Evolutionary conservation across 192 early-diverging fungal genomes (phyloP).

Genomic region (Linnemannia schmuckeri): DNA sequence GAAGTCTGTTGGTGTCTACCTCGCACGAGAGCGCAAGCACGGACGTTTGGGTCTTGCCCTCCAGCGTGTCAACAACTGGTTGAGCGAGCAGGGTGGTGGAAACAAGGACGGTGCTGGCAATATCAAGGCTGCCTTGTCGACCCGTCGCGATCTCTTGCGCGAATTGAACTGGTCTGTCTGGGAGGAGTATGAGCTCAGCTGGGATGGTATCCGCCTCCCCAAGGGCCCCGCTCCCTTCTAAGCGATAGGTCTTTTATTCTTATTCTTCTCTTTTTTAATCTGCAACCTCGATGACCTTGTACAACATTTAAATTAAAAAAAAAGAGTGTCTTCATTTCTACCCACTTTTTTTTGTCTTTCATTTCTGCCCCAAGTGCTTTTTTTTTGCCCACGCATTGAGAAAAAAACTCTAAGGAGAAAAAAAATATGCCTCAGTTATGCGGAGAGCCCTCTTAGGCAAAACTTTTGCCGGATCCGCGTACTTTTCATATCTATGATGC

Average conservation of each 20-base stretch:
- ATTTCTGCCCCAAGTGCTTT: no score
- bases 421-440: slow-evolving; percentile 10
- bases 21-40: slow-evolving; percentile 69
- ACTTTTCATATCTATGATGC: background rate
- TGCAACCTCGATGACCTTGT: background rate
- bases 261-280: background rate
- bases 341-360: background rate
- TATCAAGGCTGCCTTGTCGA: slow-evolving; percentile 63
- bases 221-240: slow-evolving; percentile 44
- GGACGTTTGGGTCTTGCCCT: slow-evolving; percentile 77
- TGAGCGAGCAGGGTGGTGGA: slow-evolving; percentile 67
- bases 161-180: slow-evolving; percentile 81
- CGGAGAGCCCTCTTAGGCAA: background rate
- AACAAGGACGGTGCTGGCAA: slow-evolving; percentile 66
- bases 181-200: slow-evolving; percentile 73
- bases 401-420: background rate
- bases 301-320: background rate
- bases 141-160: slow-evolving; percentile 68
- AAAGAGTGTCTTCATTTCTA: background rate
- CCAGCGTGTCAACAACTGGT: slow-evolving; percentile 79
- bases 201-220: slow-evolving; percentile 65
- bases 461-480: slow-evolving; percentile 2
- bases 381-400: slow-evolving; percentile 1
- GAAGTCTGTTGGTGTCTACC: slow-evolving; percentile 66
- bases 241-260: background rate